These are phyloP conservation scores for Talaromyces sp. DNA, from an alignment of 2,329 filamentous ascomycete species.

Conservation along the genomic window DNA sequence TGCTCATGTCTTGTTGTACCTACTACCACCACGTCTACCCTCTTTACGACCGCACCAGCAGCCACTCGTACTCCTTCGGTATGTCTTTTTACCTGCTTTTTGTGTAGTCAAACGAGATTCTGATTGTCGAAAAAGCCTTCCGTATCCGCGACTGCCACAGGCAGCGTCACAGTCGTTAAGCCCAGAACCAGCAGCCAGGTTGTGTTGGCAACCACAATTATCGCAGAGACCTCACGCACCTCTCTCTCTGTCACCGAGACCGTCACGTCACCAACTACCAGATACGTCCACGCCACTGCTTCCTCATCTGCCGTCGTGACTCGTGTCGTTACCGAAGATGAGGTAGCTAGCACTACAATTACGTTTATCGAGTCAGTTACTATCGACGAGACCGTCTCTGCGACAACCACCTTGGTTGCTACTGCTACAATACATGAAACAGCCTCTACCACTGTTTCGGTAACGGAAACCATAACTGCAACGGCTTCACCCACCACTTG, in stretches of 20 bases:
- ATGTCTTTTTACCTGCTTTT: neutral
- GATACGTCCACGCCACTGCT: too few relatives aligned
- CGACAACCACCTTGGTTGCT: neutral
- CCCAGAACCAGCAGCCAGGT: neutral
- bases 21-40: neutral
- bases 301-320: too few relatives aligned
- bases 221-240: neutral
- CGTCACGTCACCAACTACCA: neutral
- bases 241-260: neutral
- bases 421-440: neutral
- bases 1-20: neutral
- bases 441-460: neutral
- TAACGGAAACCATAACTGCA: too few relatives aligned
- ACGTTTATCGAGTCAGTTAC: neutral
- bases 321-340: neutral
- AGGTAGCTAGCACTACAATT: neutral
- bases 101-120: too few relatives aligned
- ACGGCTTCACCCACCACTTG: too few relatives aligned
- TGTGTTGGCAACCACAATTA: neutral
- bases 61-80: neutral
- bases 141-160: neutral
- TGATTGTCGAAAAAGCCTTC: too few relatives aligned
- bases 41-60: neutral
- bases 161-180: neutral
- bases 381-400: neutral